Conservation (phyloP, 768 basidiomycete genomes). For the Hortiboletus campestris region DNA sequence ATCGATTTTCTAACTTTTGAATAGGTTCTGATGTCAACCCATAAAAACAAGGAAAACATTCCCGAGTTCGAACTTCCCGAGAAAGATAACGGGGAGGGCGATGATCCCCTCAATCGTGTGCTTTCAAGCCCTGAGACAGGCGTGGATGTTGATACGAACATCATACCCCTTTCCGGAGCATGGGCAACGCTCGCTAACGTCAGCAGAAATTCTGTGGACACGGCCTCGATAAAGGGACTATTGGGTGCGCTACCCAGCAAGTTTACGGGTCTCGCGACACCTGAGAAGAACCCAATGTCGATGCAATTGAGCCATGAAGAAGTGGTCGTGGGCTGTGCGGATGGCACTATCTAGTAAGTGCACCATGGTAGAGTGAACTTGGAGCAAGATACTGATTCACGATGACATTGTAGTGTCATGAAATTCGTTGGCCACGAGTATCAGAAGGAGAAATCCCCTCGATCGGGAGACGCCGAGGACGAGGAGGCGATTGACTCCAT, state of each 20-base stretch:
- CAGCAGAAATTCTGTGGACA: slow-evolving; percentile 33
- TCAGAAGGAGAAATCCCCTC: slow-evolving; percentile 30
- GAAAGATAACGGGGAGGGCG: slow-evolving; percentile 14
- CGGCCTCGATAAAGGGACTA: slow-evolving; percentile 49
- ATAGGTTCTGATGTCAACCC: slow-evolving; percentile 84
- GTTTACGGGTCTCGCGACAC: slow-evolving; percentile 76
- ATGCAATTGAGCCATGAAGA: slow-evolving; percentile 91
- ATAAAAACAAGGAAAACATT: slow-evolving; percentile 51
- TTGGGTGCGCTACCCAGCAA: slow-evolving; percentile 61
- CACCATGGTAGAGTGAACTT: not conserved
- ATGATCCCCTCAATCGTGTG: slow-evolving; percentile 11
- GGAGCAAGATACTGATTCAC: slow-evolving; percentile 9
- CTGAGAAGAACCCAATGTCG: slow-evolving; percentile 94
- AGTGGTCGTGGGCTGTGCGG: slow-evolving; percentile 87
- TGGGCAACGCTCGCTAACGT: slow-evolving; percentile 66
- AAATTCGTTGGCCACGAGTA: slow-evolving; percentile 61
- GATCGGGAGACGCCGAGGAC: slow-evolving; percentile 1
- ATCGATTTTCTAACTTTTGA: not conserved
- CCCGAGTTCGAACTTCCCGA: slow-evolving; percentile 21
- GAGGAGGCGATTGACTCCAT: slow-evolving; percentile 11
- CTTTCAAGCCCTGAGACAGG: slow-evolving; percentile 29
- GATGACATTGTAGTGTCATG: slow-evolving; percentile 45
- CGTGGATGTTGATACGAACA: slow-evolving; percentile 63
- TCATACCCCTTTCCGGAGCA: slow-evolving; percentile 67
- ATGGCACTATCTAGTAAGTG: slow-evolving; percentile 87